Evolutionary conservation across 352 stramenopile genomes (phyloP).

Genomic region (Thalassiosira mediterranea): DNA sequence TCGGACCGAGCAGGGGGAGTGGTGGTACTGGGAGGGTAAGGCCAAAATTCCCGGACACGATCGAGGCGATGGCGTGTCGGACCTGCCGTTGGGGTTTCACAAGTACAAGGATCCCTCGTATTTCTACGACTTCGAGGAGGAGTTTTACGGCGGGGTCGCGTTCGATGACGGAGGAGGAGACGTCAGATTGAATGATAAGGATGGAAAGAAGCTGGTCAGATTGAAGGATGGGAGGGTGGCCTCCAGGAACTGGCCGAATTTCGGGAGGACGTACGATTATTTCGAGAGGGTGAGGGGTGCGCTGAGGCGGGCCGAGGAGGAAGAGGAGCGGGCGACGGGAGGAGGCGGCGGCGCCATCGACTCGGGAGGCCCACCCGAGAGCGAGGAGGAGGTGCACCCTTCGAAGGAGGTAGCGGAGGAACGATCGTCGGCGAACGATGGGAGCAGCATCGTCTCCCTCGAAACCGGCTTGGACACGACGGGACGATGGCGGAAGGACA

Average conservation of each 20-base stretch:
- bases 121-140: constrained; percentile 39
- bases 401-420: background rate
- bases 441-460: background rate
- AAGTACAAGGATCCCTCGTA: constrained; percentile 44
- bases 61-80: constrained; percentile 30
- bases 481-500: constrained; percentile 3
- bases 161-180: too few species aligned
- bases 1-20: constrained; percentile 21
- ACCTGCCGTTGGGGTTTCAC: constrained; percentile 46
- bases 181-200: too few species aligned
- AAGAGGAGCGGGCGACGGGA: too few species aligned
- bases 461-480: background rate
- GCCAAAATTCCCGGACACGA: constrained; percentile 15
- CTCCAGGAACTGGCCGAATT: constrained; percentile 13
- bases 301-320: too few species aligned
- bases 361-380: too few species aligned
- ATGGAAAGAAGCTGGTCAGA: too few species aligned
- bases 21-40: constrained; percentile 45
- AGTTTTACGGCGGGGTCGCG: constrained; percentile 34
- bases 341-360: too few species aligned
- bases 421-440: background rate
- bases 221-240: constrained; percentile 13
- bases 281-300: constrained; percentile 37
- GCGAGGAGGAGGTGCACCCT: too few species aligned
- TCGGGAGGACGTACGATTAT: constrained; percentile 28